A percentile compares a stretch with the other conserved stretches of the same genome.
These are phyloP conservation scores for Pisolithus microcarpus DNA, from an alignment of 768 basidiomycete species.

Conservation along the genomic window DNA sequence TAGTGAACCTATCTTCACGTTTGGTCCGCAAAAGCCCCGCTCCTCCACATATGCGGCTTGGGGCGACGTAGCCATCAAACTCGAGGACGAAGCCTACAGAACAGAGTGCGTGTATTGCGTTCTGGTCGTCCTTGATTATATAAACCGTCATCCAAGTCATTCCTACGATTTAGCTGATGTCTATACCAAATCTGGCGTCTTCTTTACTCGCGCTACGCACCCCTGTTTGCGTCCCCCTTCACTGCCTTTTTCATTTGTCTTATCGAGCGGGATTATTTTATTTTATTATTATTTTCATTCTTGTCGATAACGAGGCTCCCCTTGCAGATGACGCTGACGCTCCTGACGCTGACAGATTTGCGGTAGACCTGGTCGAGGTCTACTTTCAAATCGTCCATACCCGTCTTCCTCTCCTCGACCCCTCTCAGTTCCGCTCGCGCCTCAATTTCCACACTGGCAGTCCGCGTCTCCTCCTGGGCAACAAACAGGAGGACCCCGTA, in stretches of 20 bases:
- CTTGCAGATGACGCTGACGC: conserved; percentile 8
- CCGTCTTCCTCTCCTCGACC: conserved; percentile 81
- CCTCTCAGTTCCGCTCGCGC: conserved; percentile 68
- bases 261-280: conserved; percentile 14
- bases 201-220: conserved; percentile 10
- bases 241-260: conserved; percentile 20
- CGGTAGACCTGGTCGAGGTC: conserved; percentile 88
- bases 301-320: not conserved
- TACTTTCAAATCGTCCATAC: conserved; percentile 92
- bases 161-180: conserved; percentile 15
- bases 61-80: conserved; percentile 67
- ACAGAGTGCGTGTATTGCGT: conserved; percentile 63
- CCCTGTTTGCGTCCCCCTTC: conserved; percentile 10
- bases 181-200: conserved; percentile 16
- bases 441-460: conserved; percentile 38
- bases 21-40: conserved; percentile 26
- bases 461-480: conserved; percentile 16
- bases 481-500: conserved; percentile 36
- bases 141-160: conserved; percentile 20
- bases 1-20: conserved; percentile 34
- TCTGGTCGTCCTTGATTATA: conserved; percentile 22
- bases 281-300: not conserved
- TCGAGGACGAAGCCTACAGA: conserved; percentile 68
- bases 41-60: conserved; percentile 56
- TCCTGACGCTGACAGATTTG: conserved; percentile 51